Evolutionary conservation across 2,329 filamentous ascomycete genomes (phyloP).

Genomic region (Zymoseptoria brevis): DNA sequence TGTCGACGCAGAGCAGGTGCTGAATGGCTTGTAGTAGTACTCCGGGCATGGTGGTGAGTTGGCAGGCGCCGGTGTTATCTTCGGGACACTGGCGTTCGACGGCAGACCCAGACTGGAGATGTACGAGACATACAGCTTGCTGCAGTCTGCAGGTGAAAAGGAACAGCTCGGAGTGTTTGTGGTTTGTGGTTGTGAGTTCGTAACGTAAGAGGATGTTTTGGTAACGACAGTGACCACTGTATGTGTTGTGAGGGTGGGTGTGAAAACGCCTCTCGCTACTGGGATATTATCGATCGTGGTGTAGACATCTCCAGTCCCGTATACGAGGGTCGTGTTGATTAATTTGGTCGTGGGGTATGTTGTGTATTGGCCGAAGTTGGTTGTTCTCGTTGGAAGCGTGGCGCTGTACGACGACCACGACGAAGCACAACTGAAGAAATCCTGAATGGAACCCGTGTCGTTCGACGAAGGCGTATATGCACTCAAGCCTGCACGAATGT

Average conservation of each 20-base stretch:
- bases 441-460: background rate
- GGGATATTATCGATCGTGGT: constrained; percentile 13
- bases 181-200: background rate
- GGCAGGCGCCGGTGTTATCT: constrained; percentile 14
- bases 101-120: constrained; percentile 14
- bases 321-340: constrained; percentile 5
- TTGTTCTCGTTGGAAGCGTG: background rate
- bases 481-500: constrained; percentile 9
- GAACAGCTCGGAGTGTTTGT: constrained; percentile 4
- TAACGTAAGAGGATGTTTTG: background rate
- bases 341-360: constrained; percentile 1
- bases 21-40: constrained; percentile 11
- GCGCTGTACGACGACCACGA: background rate
- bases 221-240: constrained; percentile 11
- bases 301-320: constrained; percentile 17
- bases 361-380: background rate
- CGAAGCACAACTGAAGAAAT: background rate
- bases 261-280: constrained; percentile 13
- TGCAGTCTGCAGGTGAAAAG: constrained; percentile 10
- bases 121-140: constrained; percentile 15
- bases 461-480: background rate
- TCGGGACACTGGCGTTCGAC: constrained; percentile 12
- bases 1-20: constrained; percentile 2
- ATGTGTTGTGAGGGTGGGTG: constrained; percentile 7
- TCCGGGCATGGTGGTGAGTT: constrained; percentile 15